phyloP scores from a whole-genome alignment of 2,329 filamentous ascomycete genomes.

The Arthroderma uncinatum region DNA sequence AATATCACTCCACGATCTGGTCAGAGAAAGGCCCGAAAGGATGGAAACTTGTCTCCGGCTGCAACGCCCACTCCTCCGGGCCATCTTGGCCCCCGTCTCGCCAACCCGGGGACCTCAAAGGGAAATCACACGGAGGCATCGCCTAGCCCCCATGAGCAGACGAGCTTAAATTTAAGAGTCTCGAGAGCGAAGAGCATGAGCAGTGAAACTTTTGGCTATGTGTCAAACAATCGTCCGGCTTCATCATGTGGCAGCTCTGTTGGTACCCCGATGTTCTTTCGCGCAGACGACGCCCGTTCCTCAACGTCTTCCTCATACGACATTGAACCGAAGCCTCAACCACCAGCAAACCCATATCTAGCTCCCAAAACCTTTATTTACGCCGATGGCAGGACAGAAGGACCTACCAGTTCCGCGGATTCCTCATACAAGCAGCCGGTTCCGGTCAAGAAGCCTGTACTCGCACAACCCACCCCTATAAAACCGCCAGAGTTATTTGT shows the following conservation, averaged over 20 bases:
- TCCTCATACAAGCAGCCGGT: background rate
- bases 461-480: background rate
- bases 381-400: constrained; percentile 27
- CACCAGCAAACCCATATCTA: constrained; percentile 14
- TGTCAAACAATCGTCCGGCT: constrained; percentile 19
- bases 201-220: constrained; percentile 25
- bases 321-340: constrained; percentile 19
- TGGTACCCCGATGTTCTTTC: constrained; percentile 66
- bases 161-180: constrained; percentile 22
- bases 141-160: constrained; percentile 16
- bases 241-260: constrained; percentile 28
- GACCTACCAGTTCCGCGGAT: background rate
- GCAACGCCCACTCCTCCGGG: constrained; percentile 32
- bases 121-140: background rate
- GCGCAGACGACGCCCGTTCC: constrained; percentile 65
- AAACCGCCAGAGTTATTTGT: constrained; percentile 8
- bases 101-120: background rate
- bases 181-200: constrained; percentile 30
- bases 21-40: constrained; percentile 57
- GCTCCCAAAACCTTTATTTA: constrained; percentile 28
- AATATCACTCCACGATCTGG: constrained; percentile 74
- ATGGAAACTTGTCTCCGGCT: constrained; percentile 57
- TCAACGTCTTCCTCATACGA: constrained; percentile 29
- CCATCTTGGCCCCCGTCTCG: constrained; percentile 4
- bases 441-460: background rate